These are phyloP conservation scores for Lophium mytilinum DNA, from an alignment of 495 filamentous ascomycete genomes.

Conservation along the genomic window DNA sequence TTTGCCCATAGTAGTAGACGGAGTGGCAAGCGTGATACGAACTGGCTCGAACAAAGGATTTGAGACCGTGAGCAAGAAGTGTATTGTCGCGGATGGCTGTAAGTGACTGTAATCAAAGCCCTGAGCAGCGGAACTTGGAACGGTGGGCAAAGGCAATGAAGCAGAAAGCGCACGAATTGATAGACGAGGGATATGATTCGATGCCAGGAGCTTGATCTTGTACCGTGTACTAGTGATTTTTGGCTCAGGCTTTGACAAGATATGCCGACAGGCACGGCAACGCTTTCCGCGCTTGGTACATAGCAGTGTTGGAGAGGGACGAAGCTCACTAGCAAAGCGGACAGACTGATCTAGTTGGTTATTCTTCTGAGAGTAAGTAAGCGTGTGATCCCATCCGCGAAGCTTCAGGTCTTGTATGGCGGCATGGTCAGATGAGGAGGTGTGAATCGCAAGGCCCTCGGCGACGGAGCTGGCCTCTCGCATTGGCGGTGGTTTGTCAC, in stretches of 20 bases:
- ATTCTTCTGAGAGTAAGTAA: slow-evolving; percentile 45
- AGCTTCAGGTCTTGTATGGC: slow-evolving; percentile 42
- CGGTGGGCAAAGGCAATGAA: neutral
- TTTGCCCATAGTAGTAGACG: slow-evolving; percentile 67
- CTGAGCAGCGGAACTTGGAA: slow-evolving; percentile 17
- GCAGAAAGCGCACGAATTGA: slow-evolving; percentile 29
- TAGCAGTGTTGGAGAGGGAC: slow-evolving; percentile 70
- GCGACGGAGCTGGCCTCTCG: slow-evolving; percentile 60
- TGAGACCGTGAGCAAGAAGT: slow-evolving; percentile 78
- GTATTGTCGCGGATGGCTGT: slow-evolving; percentile 58
- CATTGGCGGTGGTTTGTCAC: slow-evolving; percentile 57
- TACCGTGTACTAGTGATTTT: slow-evolving; percentile 81
- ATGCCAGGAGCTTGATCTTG: slow-evolving; percentile 79
- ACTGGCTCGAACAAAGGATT: slow-evolving; percentile 92
- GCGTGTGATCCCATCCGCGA: slow-evolving; percentile 47
- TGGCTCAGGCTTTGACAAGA: slow-evolving; percentile 87
- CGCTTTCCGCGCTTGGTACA: slow-evolving; percentile 90
- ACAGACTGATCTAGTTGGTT: slow-evolving; percentile 39
- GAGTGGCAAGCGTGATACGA: slow-evolving; percentile 78
- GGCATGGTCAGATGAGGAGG: slow-evolving; percentile 42
- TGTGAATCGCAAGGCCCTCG: slow-evolving; percentile 58
- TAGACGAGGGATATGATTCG: slow-evolving; percentile 80
- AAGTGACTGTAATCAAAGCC: slow-evolving; percentile 44
- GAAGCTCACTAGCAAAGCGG: slow-evolving; percentile 57
- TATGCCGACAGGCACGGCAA: slow-evolving; percentile 85